Evolutionary conservation across 129 eudicot species (phyloP).

Genomic region (Oenanthe sinensis): DNA sequence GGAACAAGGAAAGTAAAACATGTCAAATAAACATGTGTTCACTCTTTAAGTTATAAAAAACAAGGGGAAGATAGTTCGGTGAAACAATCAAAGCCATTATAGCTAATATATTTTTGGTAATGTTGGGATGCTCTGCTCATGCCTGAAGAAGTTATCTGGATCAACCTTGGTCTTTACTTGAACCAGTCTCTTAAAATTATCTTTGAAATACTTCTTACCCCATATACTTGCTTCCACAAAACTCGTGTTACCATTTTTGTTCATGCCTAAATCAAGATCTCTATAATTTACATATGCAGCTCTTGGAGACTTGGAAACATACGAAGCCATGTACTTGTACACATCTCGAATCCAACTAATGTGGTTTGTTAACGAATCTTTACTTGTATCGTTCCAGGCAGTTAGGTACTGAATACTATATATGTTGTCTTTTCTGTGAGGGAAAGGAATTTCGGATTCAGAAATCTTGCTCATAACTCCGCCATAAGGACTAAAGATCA

Average conservation of each 20-base stretch:
- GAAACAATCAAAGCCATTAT: neutral
- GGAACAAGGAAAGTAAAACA: too few species aligned
- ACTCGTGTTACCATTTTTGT: constrained; percentile 3
- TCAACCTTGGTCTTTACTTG: constrained; percentile 9
- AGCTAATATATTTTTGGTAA: neutral
- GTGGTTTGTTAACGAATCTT: neutral
- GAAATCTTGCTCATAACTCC: constrained; percentile 10
- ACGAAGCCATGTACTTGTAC: constrained; percentile 15
- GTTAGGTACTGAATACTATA: constrained; percentile 3
- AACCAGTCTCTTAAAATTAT: constrained; percentile 8
- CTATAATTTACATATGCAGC: constrained; percentile 16
- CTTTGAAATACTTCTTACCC: constrained; percentile 14
- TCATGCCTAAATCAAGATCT: constrained; percentile 22
- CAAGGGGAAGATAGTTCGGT: neutral
- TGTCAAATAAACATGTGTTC: too few species aligned
- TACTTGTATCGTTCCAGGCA: neutral
- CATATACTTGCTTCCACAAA: constrained; percentile 9
- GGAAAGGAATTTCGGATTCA: constrained; percentile 1
- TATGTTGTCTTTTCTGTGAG: constrained; percentile 4
- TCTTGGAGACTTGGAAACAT: constrained; percentile 14
- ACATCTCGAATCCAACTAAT: constrained; percentile 11
- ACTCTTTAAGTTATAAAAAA: too few species aligned
- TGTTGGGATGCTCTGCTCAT: constrained; percentile 21
- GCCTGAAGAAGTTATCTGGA: constrained; percentile 17
- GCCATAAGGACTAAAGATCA: neutral